Base-by-base conservation (phyloP, 495 filamentous ascomycete species). In the Symbiotaphrina buchneri region DNA sequence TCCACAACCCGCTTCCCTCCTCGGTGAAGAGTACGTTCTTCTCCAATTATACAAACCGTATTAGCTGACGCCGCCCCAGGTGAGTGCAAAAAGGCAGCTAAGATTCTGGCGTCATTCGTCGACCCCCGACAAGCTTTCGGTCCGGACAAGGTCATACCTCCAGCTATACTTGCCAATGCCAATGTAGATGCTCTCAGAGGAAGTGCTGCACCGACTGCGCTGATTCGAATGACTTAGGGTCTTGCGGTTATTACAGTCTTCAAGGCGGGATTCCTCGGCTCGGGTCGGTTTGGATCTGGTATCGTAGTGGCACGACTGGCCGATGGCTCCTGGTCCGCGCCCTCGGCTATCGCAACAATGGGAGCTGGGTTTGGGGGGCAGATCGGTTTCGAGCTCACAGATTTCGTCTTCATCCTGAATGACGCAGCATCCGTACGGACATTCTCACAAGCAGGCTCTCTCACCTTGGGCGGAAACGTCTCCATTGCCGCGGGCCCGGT, bases 391-490 rank as follows among this genome's bases (percentile, higher is more conserved):
- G 87, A 97, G 51, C 56, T 97, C 37, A 95, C 90, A 25, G 87
- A 97, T 47, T 95, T 97, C 48, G 90, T 97, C 42, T 95, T 97
- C 59, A 93, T 95, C 36, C 70, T 97, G 30, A 97, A 97, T 51
- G 87, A 97, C 47, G 63, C 72, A 24, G 68, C 64, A 24, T 87
- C 87, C 16, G 87, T 97, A 24, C 79, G 77, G 47, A 87, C 87
- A 21, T 95, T 95, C 51, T 84, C 87, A 2, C 85, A 95, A 51
- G 64, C 71, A 31, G 87, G 90, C 10, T 81, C 71, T 11, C 53
- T 97, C 23, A 94, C 87, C 31, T 62, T 97, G 13, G 87, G 87
- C 40, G 87, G 90, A 36, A 97, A 97, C 45, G 87, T 95, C 11
- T 91, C 81, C 6, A 76, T 97, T 35, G 87, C 87, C 6, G 87